These are phyloP conservation scores for Acorus calamus DNA, from an alignment of 106 monocot genomes.

Conservation along the genomic window DNA sequence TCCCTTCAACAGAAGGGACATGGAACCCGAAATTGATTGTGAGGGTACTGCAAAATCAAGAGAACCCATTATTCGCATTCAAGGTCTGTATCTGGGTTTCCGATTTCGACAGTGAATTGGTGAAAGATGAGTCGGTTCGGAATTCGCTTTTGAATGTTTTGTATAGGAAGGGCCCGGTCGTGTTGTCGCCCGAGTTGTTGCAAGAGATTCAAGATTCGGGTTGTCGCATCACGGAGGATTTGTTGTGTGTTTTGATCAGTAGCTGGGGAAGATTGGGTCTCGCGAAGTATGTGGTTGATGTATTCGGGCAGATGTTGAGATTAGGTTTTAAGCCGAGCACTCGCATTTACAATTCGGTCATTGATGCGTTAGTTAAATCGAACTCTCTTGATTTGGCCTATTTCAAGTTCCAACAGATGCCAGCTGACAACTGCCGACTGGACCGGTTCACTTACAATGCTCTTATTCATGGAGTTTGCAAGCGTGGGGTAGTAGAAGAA, in stretches of 20 bases:
- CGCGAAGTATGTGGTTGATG: slow-evolving; percentile 57
- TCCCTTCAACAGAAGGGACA: slow-evolving; percentile 1
- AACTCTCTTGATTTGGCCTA: slow-evolving; percentile 76
- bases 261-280: slow-evolving; percentile 89
- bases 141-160: slow-evolving; percentile 39
- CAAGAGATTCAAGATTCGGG: slow-evolving; percentile 40
- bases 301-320: slow-evolving; percentile 54
- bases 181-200: slow-evolving; percentile 44
- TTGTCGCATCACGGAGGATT: slow-evolving; percentile 47
- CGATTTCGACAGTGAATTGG: slow-evolving; percentile 23
- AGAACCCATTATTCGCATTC: slow-evolving; percentile 37
- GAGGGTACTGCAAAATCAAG: slow-evolving; percentile 23
- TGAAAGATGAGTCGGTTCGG: slow-evolving; percentile 30
- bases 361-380: slow-evolving; percentile 64
- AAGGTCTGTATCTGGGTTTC: slow-evolving; percentile 75
- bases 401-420: slow-evolving; percentile 89
- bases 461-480: slow-evolving; percentile 86
- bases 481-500: slow-evolving; percentile 67
- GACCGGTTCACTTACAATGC: slow-evolving; percentile 89
- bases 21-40: slow-evolving; percentile 24
- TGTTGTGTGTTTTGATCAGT: slow-evolving; percentile 50
- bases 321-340: slow-evolving; percentile 60
- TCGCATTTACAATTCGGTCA: slow-evolving; percentile 62
- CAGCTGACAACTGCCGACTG: slow-evolving; percentile 58
- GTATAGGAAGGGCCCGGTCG: slow-evolving; percentile 56